A percentile compares a stretch with the other conserved stretches of the same genome.
phyloP scores from a whole-genome alignment of 495 filamentous ascomycete genomes.

The Glonium stellatum region DNA sequence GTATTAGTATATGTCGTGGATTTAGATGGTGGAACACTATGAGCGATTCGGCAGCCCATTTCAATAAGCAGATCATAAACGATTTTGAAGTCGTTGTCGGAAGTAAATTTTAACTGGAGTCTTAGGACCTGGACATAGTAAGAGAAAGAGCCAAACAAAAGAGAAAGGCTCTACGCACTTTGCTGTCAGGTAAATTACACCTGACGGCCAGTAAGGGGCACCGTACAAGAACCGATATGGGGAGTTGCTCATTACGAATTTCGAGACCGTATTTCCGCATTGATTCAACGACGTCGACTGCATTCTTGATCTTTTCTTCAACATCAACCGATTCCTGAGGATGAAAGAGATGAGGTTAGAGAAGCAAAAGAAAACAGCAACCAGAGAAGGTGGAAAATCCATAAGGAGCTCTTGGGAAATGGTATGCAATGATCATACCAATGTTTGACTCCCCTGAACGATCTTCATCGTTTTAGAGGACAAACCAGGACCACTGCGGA shows the following conservation, averaged over 20 bases:
- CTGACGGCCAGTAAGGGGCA: conserved; percentile 26
- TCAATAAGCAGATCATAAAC: conserved; percentile 29
- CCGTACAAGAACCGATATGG: conserved; percentile 20
- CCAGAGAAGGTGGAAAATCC: conserved; percentile 4
- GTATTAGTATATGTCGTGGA: background rate
- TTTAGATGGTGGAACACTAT: conserved; percentile 6
- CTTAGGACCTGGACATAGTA: conserved; percentile 35
- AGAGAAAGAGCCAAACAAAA: background rate
- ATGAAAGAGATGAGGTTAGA: background rate
- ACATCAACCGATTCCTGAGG: conserved; percentile 20
- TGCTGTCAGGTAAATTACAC: conserved; percentile 19
- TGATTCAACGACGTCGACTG: conserved; percentile 3
- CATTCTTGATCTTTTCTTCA: conserved; percentile 11
- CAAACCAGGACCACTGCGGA: conserved; percentile 16
- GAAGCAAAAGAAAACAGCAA: background rate
- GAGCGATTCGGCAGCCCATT: conserved; percentile 31
- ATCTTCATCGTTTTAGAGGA: conserved; percentile 35
- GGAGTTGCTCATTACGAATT: conserved; percentile 23
- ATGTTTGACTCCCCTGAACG: conserved; percentile 33
- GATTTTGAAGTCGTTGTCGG: conserved; percentile 34
- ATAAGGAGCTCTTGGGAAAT: background rate
- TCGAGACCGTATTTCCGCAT: conserved; percentile 4
- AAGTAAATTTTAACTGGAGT: conserved; percentile 42
- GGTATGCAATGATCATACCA: conserved; percentile 33
- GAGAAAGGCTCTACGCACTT: conserved; percentile 11